These are phyloP conservation scores for Dittrichia graveolens DNA, from an alignment of 129 eudicot species.

Conservation along the genomic window DNA sequence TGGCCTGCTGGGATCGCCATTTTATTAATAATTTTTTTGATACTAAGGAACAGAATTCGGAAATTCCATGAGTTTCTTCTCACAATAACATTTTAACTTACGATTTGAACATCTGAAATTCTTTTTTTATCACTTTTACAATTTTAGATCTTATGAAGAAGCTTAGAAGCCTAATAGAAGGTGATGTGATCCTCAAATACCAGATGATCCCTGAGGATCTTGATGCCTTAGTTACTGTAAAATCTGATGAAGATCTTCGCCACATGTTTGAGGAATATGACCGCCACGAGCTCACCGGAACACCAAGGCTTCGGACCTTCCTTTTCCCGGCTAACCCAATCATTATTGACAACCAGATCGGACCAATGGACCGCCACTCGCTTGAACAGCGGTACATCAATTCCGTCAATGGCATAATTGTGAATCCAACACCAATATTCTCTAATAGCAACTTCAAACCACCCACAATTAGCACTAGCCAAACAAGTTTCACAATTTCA, in stretches of 20 bases:
- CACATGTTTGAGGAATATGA: conserved; percentile 76
- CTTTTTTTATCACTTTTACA: background rate
- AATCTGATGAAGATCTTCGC: conserved; percentile 73
- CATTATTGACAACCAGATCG: conserved; percentile 43
- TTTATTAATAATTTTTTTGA: no score
- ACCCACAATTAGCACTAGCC: conserved; percentile 36
- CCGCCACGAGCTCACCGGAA: conserved; percentile 52
- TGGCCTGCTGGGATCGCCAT: no score
- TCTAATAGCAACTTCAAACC: conserved; percentile 9
- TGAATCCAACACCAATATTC: conserved; percentile 23
- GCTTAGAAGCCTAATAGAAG: conserved; percentile 52
- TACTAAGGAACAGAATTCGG: background rate
- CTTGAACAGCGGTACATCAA: conserved; percentile 72
- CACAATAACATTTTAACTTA: background rate
- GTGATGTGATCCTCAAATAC: conserved; percentile 76
- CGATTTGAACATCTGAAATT: background rate
- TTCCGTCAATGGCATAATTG: conserved; percentile 62
- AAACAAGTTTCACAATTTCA: conserved; percentile 35
- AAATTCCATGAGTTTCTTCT: no score
- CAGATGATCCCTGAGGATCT: conserved; percentile 73
- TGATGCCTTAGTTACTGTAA: conserved; percentile 72
- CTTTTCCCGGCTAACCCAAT: conserved; percentile 63
- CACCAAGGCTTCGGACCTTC: conserved; percentile 63
- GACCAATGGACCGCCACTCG: conserved; percentile 41
- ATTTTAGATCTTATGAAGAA: conserved; percentile 75